Evolutionary conservation across 805 yeast species (phyloP).

Genomic region (Metschnikowia reukaufii): DNA sequence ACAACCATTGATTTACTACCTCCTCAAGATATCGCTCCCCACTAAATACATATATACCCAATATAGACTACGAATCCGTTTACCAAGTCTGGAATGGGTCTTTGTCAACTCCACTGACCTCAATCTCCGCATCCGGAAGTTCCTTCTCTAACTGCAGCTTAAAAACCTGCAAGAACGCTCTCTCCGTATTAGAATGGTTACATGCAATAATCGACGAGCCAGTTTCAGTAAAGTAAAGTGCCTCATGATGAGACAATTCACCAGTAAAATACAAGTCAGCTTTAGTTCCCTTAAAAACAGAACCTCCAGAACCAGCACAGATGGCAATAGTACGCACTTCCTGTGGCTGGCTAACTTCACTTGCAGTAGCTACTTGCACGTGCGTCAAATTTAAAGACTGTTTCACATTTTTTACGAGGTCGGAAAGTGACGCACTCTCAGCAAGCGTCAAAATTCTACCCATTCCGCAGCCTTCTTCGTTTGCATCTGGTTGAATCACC

Average conservation of each 20-base stretch:
- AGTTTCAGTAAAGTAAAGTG: conserved; percentile 63
- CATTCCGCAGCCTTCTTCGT: conserved; percentile 66
- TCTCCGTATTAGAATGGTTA: conserved; percentile 90
- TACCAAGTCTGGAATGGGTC: conserved; percentile 56
- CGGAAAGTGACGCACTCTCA: conserved; percentile 41
- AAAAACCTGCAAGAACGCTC: conserved; percentile 69
- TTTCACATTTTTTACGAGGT: conserved; percentile 55
- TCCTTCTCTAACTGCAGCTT: conserved; percentile 49
- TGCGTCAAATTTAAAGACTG: conserved; percentile 47
- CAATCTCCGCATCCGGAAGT: conserved; percentile 44
- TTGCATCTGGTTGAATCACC: conserved; percentile 47
- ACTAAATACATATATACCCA: not conserved
- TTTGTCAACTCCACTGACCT: conserved; percentile 53
- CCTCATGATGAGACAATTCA: conserved; percentile 93
- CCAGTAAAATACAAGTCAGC: conserved; percentile 86
- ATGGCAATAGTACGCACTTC: conserved; percentile 63
- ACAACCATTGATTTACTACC: too few species aligned
- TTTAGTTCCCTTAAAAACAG: conserved; percentile 60
- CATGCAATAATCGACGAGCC: conserved; percentile 75
- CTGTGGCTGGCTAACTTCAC: conserved; percentile 18
- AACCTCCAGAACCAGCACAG: conserved; percentile 95
- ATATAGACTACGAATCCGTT: not conserved
- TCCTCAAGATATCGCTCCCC: not conserved
- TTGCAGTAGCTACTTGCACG: conserved; percentile 60
- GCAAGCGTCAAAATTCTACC: conserved; percentile 65